Percentiles rank a stretch among this genome's conserved stretches.
Conservation (phyloP, 345 rosid species). For the Linum lewisii region DNA sequence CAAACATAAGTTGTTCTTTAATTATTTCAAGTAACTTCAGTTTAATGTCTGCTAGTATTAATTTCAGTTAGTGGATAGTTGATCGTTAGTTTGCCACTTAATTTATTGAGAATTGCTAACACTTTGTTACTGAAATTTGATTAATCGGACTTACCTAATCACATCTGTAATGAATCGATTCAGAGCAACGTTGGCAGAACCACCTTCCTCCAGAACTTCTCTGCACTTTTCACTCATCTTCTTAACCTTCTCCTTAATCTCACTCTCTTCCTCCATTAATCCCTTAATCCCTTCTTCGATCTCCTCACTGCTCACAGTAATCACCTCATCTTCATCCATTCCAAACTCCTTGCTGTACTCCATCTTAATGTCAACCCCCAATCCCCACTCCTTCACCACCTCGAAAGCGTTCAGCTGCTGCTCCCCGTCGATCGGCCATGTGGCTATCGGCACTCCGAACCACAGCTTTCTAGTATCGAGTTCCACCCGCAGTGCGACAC, state of each 20-base stretch:
- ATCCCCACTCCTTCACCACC: slow-evolving; percentile 30
- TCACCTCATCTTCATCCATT: not conserved
- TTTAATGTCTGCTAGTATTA: too few species aligned
- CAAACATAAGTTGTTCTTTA: too few species aligned
- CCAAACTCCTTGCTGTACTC: slow-evolving; percentile 24
- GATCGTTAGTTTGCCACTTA: too few species aligned
- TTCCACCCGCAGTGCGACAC: slow-evolving; percentile 72
- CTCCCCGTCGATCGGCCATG: slow-evolving; percentile 50
- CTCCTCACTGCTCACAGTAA: slow-evolving; percentile 18
- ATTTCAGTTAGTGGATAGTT: too few species aligned
- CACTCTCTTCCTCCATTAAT: slow-evolving; percentile 25
- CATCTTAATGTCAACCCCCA: slow-evolving; percentile 36
- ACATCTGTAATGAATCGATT: slow-evolving; percentile 22
- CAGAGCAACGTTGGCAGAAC: slow-evolving; percentile 25
- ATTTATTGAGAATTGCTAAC: too few species aligned
- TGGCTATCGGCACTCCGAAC: slow-evolving; percentile 36
- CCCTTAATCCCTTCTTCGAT: slow-evolving; percentile 25
- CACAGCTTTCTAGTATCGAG: slow-evolving; percentile 40
- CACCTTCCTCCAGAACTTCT: slow-evolving; percentile 23
- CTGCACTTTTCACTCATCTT: slow-evolving; percentile 21
- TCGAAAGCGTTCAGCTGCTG: slow-evolving; percentile 47
- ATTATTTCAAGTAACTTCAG: too few species aligned
- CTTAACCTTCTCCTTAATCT: slow-evolving; percentile 25
- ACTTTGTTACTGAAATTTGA: too few species aligned
- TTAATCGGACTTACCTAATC: not conserved